Evolutionary conservation across 306 rosid species (phyloP).

Genomic region (Lupinus albus): DNA sequence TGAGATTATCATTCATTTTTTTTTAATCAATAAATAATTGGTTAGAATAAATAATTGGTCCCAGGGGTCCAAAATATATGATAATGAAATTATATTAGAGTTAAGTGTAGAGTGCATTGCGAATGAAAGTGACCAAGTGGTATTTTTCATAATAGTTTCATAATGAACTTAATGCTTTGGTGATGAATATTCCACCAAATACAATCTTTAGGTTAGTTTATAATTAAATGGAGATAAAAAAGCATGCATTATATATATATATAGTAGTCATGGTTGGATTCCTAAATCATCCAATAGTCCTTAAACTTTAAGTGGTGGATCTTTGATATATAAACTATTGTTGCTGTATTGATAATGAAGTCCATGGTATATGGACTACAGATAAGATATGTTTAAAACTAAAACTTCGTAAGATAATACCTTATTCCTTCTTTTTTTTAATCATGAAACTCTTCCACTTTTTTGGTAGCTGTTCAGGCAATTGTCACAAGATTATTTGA

Average conservation of each 20-base stretch:
- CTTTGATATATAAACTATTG: background rate
- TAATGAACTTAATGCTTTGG: constrained; percentile 21
- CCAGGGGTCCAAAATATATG: no score
- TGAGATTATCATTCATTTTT: no score
- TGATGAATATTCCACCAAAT: constrained; percentile 30
- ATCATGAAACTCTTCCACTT: background rate
- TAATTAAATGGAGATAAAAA: background rate
- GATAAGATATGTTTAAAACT: background rate
- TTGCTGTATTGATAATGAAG: background rate
- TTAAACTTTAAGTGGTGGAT: background rate
- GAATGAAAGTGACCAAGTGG: background rate
- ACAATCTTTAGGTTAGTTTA: background rate
- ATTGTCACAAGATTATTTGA: background rate
- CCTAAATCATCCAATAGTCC: background rate
- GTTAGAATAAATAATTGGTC: no score
- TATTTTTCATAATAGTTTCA: background rate
- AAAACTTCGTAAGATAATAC: no score
- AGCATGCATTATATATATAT: no score
- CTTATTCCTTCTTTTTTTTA: background rate
- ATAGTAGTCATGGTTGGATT: background rate
- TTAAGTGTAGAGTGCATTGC: background rate
- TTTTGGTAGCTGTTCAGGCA: background rate
- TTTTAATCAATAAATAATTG: no score
- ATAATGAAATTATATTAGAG: background rate
- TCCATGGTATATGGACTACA: no score